Base-by-base conservation (phyloP, 164 flowering plant genomes). In the Stephania cephalantha region DNA sequence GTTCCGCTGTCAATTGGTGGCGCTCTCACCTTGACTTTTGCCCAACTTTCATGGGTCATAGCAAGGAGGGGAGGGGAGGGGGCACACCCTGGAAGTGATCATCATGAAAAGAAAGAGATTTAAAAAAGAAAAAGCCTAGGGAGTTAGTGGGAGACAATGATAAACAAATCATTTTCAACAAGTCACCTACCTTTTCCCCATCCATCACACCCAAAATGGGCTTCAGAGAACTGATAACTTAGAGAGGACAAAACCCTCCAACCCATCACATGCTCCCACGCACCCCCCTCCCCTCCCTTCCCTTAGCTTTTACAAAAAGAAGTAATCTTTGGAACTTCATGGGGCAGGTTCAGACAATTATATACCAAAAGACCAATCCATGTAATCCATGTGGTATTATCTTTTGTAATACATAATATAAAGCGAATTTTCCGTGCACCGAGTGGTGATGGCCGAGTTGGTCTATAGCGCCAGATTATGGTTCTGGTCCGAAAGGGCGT, bases 401-500 rank as follows among this genome's bases (percentile, higher is more conserved):
- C 0, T 25, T 25, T 25, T 25, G 25, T 25, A 25, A 25, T 25
- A 25, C 0, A 25, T 25, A 25, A 25, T 25, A 25, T 25, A 25
- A 25, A 25, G 25, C 0, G 25, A 25, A 0, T 25, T 0, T 25
- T 25, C 0, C 25, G 17, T 11, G 63, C 13, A 4, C 3, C 63
- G 42, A 10, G 90, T 88, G 85, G 94, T 89, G 86, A 92, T 90
- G 92, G 96, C 93, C 96, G 98, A 90, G 98, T 90, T 91, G 96
- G 97, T 94, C 93, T 90, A 92, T 92, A 97, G 97, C 91, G 93
- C 93, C 93, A 88, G 97, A 88, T 92, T 92, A 89, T 91, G 98
- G 94, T 90, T 89, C 95, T 92, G 96, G 93, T 91, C 96, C 96
- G 96, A 91, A 92, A 92, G 97, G 98, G 96, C 93, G 93, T 91